Evolutionary conservation across 352 stramenopile genomes (phyloP), one percentile per base, ranked within the genome.

Genomic region (Phytopythium oedochilum): DNA sequence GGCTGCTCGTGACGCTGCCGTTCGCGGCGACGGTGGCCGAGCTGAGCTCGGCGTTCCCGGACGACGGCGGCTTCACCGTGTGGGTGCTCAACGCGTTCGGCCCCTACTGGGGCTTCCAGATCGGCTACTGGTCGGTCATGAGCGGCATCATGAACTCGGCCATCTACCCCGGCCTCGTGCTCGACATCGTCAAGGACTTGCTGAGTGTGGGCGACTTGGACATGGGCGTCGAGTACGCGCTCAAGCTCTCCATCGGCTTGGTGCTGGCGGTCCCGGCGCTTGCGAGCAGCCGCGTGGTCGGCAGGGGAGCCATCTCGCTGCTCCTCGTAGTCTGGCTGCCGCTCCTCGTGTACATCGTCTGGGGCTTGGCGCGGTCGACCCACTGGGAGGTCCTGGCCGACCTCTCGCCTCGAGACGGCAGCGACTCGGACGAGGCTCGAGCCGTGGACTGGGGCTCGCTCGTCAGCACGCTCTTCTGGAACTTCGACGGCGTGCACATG

Each of bases 381-480:
- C 39, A 73, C 20, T 57, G 46, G 15, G 35, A 58, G 9, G 29
- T 36, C 6, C 36, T 73, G 8, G n/a, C 34, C 9, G 40, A 63
- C n/a, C 38, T 66, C 14, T 49, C 35, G 8, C 53, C 49, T 8
- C 39, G 42, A 20, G 53, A 35, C 1, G 23, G n/a, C 35, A 17
- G 18, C n/a, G 28, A 8, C 42, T 7, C 23, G 25, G 26, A 52
- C 26, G 4, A 52, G 10, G 18, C 18, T 14, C 18, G 62, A 66
- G 34, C 17, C 1, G 75, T 71, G 47, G 32, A 90, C 15, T 96
- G 83, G 83, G 57, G 68, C 17, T 66, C 71, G 7, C 89, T 87
- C n/a, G 32, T 97, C 17, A 97, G 96, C 63, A 94, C 94, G 44
- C 63, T 98, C 18, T 97, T 97, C 66, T 98, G 91, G 90, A 96